Evolutionary conservation across 2,329 filamentous ascomycete species (phyloP), one percentile per base, ranked within the genome.

Genomic region (Trichoderma gracile): DNA sequence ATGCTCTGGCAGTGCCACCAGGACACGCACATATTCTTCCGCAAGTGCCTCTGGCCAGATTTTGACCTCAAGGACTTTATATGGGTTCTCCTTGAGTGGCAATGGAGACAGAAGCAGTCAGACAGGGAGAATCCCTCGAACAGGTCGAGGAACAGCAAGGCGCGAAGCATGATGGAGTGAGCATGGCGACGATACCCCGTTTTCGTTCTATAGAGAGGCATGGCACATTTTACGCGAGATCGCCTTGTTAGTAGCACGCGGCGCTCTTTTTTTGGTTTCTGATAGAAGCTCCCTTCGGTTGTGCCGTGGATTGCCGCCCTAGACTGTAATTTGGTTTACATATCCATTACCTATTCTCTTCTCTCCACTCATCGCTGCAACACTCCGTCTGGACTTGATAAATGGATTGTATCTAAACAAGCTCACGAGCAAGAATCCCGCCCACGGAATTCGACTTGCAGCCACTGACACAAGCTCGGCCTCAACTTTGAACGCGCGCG

Each of bases 1-100:
- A 95, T 99, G 93, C 87, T 99, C 40, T 99, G 95, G 95, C 95
- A 99, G 78, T 95, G 92, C 71, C 93, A 98, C 73, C 87, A 97
- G 73, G 84, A 94, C 68, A 97, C 95, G 0, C 90, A 96, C 66
- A 90, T 99, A 68, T 92, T 96, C 66, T 99, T 98, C 74, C 79
- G 97, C 64, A 86, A 96, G 71, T 95, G 92, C 68, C 82, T 97
- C 67, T 99, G 95, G 95, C 95, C 95, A 2, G 92, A 97, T 68
- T 97, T 99, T 71, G 93, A 96, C 74, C 82, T 99, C 5, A 94
- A 93, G 88, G 86, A 93, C 65, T 97, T 98, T 77, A 77, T 99
- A 19, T 95, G 94, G 9, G 93, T 99, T 23, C 79, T 99, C 61
- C 82, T 98, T 55, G 93, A 97, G 75, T 99, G 95, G 94, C 86